Evolutionary conservation across 176 grass and related monocot genomes (phyloP).

Genomic region (Rhynchospora tenuis): DNA sequence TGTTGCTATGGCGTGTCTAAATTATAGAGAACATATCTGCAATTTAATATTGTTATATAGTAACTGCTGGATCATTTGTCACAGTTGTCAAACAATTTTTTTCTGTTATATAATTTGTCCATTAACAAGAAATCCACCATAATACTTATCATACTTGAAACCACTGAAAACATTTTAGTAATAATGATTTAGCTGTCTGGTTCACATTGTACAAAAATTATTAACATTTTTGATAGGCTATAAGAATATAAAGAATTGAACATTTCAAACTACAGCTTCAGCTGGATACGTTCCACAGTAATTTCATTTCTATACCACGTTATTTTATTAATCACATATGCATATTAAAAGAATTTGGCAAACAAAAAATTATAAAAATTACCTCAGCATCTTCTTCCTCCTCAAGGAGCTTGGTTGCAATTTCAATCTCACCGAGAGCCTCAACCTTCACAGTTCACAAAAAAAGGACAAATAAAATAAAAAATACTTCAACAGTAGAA

Average conservation of each 20-base stretch:
- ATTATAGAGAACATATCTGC: neutral
- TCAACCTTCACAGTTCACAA: conserved; percentile 48
- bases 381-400: conserved; percentile 61
- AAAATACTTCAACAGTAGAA: neutral
- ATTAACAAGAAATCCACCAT: neutral
- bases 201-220: neutral
- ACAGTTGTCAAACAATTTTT: neutral
- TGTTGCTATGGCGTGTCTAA: neutral
- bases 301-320: neutral
- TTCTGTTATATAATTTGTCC: neutral
- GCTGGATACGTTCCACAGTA: neutral
- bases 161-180: neutral
- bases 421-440: conserved; percentile 89
- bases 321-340: neutral
- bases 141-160: neutral
- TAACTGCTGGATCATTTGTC: neutral
- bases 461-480: neutral
- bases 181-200: neutral
- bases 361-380: neutral
- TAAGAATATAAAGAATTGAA: neutral
- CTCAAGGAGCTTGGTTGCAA: conserved; percentile 90
- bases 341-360: neutral
- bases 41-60: neutral
- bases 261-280: neutral
- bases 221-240: neutral